Percentiles rank a stretch among this genome's conserved stretches.
These are phyloP conservation scores for Cucumis cinereus DNA, from an alignment of 306 rosid genomes.

Conservation along the genomic window DNA sequence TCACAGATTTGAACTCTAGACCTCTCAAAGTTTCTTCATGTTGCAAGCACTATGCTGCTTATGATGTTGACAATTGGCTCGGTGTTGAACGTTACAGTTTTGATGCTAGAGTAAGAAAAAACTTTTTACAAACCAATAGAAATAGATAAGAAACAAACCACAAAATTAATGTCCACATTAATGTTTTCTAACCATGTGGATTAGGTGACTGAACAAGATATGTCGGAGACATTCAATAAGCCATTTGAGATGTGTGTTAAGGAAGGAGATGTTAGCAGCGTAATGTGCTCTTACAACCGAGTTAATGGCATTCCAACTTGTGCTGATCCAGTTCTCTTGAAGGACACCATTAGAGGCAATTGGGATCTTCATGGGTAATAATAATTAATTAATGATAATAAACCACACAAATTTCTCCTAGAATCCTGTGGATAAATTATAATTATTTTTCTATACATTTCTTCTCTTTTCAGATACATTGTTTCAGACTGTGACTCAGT, in stretches of 20 bases:
- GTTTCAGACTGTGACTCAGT: conserved; percentile 81
- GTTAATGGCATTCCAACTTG: conserved; percentile 83
- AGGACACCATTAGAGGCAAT: conserved; percentile 52
- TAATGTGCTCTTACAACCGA: conserved; percentile 81
- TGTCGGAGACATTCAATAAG: conserved; percentile 71
- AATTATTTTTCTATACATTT: too few relatives aligned
- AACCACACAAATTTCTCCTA: not conserved
- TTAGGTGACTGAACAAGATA: conserved; percentile 69
- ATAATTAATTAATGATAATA: not conserved
- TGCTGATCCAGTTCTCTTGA: conserved; percentile 70
- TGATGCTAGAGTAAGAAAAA: conserved; percentile 52
- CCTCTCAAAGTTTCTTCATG: conserved; percentile 82
- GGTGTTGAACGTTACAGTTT: conserved; percentile 59
- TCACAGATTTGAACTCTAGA: conserved; percentile 14
- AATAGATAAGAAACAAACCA: not conserved
- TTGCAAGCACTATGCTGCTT: conserved; percentile 84
- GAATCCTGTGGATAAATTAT: not conserved
- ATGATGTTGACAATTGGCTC: conserved; percentile 69
- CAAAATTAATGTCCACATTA: not conserved
- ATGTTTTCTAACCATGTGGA: not conserved
- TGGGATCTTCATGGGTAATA: conserved; percentile 67
- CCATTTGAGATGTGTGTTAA: conserved; percentile 67
- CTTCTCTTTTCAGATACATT: conserved; percentile 33
- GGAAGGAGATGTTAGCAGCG: conserved; percentile 77
- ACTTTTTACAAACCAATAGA: not conserved